Percentiles rank a stretch among this genome's conserved stretches.
Conservation (phyloP, 176 grass and related monocot genomes). For the Carex scoparia region DNA sequence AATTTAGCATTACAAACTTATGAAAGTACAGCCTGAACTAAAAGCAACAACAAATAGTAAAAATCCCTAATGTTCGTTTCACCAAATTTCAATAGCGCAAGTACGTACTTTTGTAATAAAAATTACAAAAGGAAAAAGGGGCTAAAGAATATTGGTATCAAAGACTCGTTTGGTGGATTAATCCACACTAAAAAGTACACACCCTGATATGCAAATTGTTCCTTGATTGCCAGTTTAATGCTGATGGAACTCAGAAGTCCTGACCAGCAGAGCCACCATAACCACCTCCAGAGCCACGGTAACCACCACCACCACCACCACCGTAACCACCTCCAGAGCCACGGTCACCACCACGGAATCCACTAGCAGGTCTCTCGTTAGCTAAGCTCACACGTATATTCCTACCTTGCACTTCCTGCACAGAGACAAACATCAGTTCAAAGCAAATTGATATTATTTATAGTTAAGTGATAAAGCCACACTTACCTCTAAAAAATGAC, state of each 20-base stretch:
- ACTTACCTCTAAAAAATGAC: too few species aligned
- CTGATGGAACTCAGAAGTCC: constrained; percentile 3
- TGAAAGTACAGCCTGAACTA: background rate
- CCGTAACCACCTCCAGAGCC: constrained; percentile 15
- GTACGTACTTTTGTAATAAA: background rate
- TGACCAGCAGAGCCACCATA: constrained; percentile 4
- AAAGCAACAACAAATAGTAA: background rate
- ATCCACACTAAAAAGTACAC: too few species aligned
- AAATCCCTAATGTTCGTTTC: background rate
- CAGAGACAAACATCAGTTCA: background rate
- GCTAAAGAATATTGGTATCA: background rate
- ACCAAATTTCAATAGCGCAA: background rate
- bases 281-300: constrained; percentile 5
- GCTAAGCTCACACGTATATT: constrained; percentile 60
- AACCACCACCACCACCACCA: constrained; percentile 11
- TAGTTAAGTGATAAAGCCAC: background rate
- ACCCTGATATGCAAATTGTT: too few species aligned
- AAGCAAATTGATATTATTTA: background rate
- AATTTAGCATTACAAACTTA: background rate
- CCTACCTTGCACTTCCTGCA: constrained; percentile 59
- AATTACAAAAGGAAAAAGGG: background rate
- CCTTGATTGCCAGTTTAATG: too few species aligned
- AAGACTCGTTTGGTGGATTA: background rate
- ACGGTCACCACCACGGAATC: constrained; percentile 16
- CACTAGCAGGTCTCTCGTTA: constrained; percentile 38